A percentile compares a stretch with the other conserved stretches of the same genome.
Conservation (phyloP, 805 yeast genomes). For the Saccharomycodes ludwigii region DNA sequence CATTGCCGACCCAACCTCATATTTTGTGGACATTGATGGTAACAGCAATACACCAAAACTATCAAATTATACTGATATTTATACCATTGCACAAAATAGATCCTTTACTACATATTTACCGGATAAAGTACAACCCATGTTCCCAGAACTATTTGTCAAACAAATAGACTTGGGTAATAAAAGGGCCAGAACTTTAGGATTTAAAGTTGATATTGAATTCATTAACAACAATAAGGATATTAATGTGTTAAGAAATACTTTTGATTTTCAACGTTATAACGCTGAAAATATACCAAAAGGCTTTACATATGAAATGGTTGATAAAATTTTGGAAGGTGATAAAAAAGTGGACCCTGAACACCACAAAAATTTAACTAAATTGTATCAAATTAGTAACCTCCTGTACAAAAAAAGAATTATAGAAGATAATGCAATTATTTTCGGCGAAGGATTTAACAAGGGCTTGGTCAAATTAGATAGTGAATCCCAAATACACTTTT, state of each 20-base stretch:
- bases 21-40: constrained; percentile 26
- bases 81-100: constrained; percentile 46
- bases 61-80: constrained; percentile 19
- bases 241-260: constrained; percentile 14
- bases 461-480: constrained; percentile 14
- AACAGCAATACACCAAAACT: background rate
- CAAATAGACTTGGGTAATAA: constrained; percentile 38
- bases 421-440: constrained; percentile 28
- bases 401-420: constrained; percentile 20
- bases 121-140: constrained; percentile 51
- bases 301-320: constrained; percentile 53
- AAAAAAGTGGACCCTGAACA: constrained; percentile 5
- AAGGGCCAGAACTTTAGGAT: constrained; percentile 36
- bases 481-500: constrained; percentile 11
- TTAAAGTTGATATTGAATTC: constrained; percentile 26
- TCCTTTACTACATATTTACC: constrained; percentile 67
- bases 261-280: constrained; percentile 28
- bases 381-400: constrained; percentile 19
- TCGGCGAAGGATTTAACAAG: constrained; percentile 25
- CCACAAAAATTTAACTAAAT: constrained; percentile 24
- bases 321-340: constrained; percentile 30
- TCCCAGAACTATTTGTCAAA: constrained; percentile 45
- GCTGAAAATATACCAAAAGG: constrained; percentile 34
- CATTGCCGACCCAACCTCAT: constrained; percentile 81
- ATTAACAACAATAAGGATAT: constrained; percentile 15